Base-by-base conservation (phyloP, 257 asterid genomes). In the Petrea volubilis region DNA sequence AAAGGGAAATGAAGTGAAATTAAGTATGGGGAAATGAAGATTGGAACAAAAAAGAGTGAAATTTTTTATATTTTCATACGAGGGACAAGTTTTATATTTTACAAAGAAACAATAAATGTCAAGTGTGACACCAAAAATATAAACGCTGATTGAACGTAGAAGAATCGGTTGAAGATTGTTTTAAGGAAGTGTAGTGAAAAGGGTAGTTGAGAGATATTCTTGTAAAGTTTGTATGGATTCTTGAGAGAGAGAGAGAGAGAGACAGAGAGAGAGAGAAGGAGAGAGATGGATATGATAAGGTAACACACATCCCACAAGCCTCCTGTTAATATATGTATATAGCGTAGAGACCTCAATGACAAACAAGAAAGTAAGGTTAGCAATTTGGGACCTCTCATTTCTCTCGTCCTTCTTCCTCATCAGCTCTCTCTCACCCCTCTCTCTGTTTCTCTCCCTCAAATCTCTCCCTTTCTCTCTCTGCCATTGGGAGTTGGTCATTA, bases 301-400 rank as follows among this genome's bases (percentile, higher is more conserved):
- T 79, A 73, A 52, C 47, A 50, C 60, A 66, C 56, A 47, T 71
- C 60, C 76, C 61, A 31, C 60, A 66, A 73, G 31, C 70, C 75
- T 55, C 36, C 23, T 53, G 67, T 71, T 29, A 36, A n/a, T n/a
- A n/a, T n/a, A n/a, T n/a, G n/a, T n/a, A n/a, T n/a, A n/a, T n/a
- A n/a, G n/a, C n/a, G n/a, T n/a, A n/a, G n/a, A n/a, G n/a, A n/a
- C n/a, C n/a, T n/a, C n/a, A n/a, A n/a, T n/a, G n/a, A n/a, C n/a
- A 21, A 3, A 44, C n/a, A 44, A 65, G 78, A 80, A 72, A 71
- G n/a, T 71, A 53, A 74, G 79, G 84, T 27, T 73, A 58, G 75
- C 78, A 55, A 73, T 76, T 84, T 76, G 66, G 33, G 76, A 73
- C 86, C 86, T 81, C 89, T 73, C 86, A 72, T 79, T 80, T 83